Percentiles rank a stretch among this genome's conserved stretches.
Conservation (phyloP, 371 early-diverging fungal species). For the Haplosporangium sp. region DNA sequence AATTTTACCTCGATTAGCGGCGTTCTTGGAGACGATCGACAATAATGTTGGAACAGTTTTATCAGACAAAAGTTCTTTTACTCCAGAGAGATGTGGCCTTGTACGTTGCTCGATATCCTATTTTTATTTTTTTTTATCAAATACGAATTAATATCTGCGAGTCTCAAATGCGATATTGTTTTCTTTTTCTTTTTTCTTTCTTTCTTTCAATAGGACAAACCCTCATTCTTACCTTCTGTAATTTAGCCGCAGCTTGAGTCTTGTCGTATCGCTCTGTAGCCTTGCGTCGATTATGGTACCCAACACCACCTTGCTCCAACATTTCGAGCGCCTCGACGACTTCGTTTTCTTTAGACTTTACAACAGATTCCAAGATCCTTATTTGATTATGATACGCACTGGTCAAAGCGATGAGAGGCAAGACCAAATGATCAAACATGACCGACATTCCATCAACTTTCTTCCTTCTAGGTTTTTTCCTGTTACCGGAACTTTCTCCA, state of each 20-base stretch:
- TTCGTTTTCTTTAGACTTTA: constrained; percentile 46
- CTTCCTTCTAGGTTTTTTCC: not conserved
- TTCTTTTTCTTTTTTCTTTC: too few species aligned
- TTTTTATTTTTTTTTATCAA: too few species aligned
- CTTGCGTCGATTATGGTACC: constrained; percentile 37
- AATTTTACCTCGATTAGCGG: constrained; percentile 20
- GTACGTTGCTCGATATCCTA: constrained; percentile 22
- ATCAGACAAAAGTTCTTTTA: constrained; percentile 42
- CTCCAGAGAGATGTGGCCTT: constrained; percentile 22
- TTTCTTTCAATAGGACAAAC: too few species aligned
- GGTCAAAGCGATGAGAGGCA: constrained; percentile 41
- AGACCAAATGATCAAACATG: constrained; percentile 37
- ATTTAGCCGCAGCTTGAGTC: constrained; percentile 17
- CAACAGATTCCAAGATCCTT: constrained; percentile 20
- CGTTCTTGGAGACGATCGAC: constrained; percentile 35
- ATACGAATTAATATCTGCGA: not conserved
- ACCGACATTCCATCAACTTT: constrained; percentile 31
- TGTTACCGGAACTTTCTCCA: not conserved
- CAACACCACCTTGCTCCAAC: constrained; percentile 38
- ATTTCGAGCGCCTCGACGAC: constrained; percentile 47
- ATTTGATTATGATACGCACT: constrained; percentile 44
- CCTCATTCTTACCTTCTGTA: constrained; percentile 21
- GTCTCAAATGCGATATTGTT: not conserved
- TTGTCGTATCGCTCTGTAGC: constrained; percentile 42
- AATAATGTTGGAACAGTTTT: constrained; percentile 19